Base-by-base conservation (phyloP, 805 yeast genomes). In the Wickerhamomyces ciferrii region DNA sequence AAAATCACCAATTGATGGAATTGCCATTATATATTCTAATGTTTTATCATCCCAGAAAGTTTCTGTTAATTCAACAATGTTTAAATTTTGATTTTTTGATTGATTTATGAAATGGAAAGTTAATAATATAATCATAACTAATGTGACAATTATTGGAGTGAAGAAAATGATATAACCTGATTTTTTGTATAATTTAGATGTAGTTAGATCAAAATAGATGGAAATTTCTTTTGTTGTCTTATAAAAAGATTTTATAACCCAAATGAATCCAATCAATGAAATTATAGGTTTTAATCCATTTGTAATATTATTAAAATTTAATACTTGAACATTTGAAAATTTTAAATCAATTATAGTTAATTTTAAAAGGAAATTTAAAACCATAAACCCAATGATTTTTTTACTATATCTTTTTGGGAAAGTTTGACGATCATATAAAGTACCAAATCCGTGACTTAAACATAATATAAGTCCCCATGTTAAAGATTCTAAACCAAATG, bases 381-480 rank as follows among this genome's bases (percentile, higher is more conserved):
- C 43, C 36, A 41, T 17, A 21, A 41, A 41, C 9, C 4, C 7
- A 21, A 10, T 4, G 13, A 41, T 41, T 17, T 32, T n/a, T 14
- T 41, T 41, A 3, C 3, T 3, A n/a, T 7, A 20, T 11, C n/a
- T 10, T n/a, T n/a, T 32, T n/a, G 43, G 43, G 23, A 41, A 32
- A 11, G 21, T 19, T 17, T n/a, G 11, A 3, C 4, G n/a, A 19
- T 32, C 36, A 18, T 41, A 41, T 23, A 41, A 29, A 15, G 43
- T 41, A 23, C 43, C 43, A 34, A 15, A 41, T 8, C 43, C 43
- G 23, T 32, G 27, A 41, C 39, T 34, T n/a, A 34, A 10, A 5
- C 9, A 8, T 11, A 41, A 23, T 2, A 41, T 7, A 3, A 34
- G 5, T 13, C 43, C 43, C 39, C 38, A 32, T n/a, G 35, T 29